Conservation (phyloP, 345 rosid species). For the Atalantia buxifolia region DNA sequence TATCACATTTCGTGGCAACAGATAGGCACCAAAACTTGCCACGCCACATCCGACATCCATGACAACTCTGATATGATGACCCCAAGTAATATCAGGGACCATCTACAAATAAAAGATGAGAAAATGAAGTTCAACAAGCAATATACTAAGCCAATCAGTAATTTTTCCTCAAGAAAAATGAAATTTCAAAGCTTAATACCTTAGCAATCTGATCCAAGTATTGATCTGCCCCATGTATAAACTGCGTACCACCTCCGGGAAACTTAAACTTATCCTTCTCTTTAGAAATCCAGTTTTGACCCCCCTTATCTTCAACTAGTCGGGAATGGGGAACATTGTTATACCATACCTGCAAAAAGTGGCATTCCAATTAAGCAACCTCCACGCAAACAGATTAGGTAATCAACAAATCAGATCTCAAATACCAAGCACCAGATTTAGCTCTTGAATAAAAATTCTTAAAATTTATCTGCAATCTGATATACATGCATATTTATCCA, state of each 20-base stretch:
- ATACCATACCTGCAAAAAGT: constrained; percentile 69
- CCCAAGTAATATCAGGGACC: constrained; percentile 80
- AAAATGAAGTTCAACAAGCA: constrained; percentile 15
- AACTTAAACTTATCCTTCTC: constrained; percentile 81
- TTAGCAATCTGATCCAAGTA: constrained; percentile 84
- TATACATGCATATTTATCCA: too few species aligned
- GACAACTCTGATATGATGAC: constrained; percentile 63
- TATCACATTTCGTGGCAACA: constrained; percentile 68
- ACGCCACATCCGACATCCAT: constrained; percentile 97
- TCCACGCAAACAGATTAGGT: background rate
- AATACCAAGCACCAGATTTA: background rate
- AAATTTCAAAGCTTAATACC: constrained; percentile 33
- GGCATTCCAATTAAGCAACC: constrained; percentile 13
- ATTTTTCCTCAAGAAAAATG: background rate
- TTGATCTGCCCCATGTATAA: constrained; percentile 91
- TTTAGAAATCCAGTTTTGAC: constrained; percentile 87
- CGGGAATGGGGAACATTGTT: constrained; percentile 82
- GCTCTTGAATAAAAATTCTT: background rate
- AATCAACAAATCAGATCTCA: constrained; percentile 1
- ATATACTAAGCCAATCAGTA: background rate
- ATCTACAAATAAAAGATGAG: constrained; percentile 43
- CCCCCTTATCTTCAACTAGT: constrained; percentile 91
- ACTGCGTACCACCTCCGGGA: constrained; percentile 99
- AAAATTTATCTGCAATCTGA: background rate
- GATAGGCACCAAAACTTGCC: constrained; percentile 98